These are phyloP conservation scores for Aspergillus hancockii DNA, from an alignment of 495 filamentous ascomycete species.

Conservation along the genomic window DNA sequence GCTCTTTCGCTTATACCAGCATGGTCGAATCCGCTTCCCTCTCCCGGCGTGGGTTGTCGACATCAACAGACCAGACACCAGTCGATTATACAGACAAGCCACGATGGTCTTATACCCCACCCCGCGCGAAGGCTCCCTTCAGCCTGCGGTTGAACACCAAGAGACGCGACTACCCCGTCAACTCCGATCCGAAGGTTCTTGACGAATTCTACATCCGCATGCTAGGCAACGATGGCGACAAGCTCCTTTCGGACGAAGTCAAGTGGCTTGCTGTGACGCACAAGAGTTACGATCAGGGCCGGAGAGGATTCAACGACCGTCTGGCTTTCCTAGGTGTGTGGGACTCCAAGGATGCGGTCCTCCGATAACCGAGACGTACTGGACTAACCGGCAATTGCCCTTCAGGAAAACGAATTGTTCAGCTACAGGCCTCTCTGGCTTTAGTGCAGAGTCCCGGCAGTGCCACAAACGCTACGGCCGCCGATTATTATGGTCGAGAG, in stretches of 20 bases:
- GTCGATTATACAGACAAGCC: constrained; percentile 52
- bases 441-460: constrained; percentile 56
- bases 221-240: constrained; percentile 67
- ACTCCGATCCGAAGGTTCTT: constrained; percentile 69
- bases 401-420: constrained; percentile 77
- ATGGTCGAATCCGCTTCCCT: constrained; percentile 18
- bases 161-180: constrained; percentile 61
- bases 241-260: constrained; percentile 79
- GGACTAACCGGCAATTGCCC: constrained; percentile 9
- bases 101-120: constrained; percentile 82
- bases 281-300: constrained; percentile 96
- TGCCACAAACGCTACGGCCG: constrained; percentile 20
- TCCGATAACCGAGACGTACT: constrained; percentile 1
- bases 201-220: constrained; percentile 73
- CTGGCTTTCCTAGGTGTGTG: constrained; percentile 83
- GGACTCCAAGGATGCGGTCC: neutral
- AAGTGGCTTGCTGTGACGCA: constrained; percentile 98
- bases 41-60: constrained; percentile 21
- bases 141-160: constrained; percentile 46
- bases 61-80: constrained; percentile 26
- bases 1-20: constrained; percentile 25
- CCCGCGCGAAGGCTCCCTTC: constrained; percentile 74
- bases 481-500: constrained; percentile 50
- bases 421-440: constrained; percentile 72
- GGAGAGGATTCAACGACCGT: constrained; percentile 91